Conservation (phyloP, 495 filamentous ascomycete genomes). For the Hypoxylon fuscum region DNA sequence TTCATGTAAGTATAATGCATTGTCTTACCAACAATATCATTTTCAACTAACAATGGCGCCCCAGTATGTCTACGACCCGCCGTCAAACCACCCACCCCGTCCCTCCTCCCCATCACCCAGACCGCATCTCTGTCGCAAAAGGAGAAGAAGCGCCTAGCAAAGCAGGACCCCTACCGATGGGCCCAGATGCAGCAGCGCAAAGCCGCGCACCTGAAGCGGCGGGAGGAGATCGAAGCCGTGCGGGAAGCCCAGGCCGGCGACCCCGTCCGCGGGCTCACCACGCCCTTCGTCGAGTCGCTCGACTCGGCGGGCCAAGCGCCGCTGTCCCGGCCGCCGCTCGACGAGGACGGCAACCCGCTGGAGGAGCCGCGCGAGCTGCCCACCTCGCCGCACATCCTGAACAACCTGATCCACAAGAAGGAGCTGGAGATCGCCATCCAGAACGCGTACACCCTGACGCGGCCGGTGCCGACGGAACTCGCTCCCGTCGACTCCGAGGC, state of each 20-base stretch:
- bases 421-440: constrained; percentile 72
- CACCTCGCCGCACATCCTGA: constrained; percentile 64
- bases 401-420: constrained; percentile 73
- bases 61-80: constrained; percentile 60
- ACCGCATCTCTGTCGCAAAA: constrained; percentile 57
- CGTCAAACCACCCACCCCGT: constrained; percentile 39
- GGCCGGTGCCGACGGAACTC: constrained; percentile 57
- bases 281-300: constrained; percentile 85
- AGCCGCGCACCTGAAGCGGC: constrained; percentile 78
- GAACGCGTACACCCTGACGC: constrained; percentile 68
- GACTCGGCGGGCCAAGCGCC: constrained; percentile 62
- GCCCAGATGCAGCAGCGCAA: constrained; percentile 81
- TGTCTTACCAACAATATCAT: neutral
- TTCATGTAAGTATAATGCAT: constrained; percentile 58
- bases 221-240: constrained; percentile 68
- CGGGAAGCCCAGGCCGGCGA: constrained; percentile 72
- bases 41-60: constrained; percentile 29
- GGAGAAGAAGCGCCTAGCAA: constrained; percentile 58
- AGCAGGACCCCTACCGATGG: constrained; percentile 71
- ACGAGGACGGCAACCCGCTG: constrained; percentile 48
- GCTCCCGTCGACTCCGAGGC: constrained; percentile 54
- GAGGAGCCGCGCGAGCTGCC: constrained; percentile 49
- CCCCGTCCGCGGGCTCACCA: constrained; percentile 78
- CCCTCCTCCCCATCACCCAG: constrained; percentile 58
- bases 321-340: constrained; percentile 44